Evolutionary conservation across 495 filamentous ascomycete species (phyloP).

Genomic region (Hamigera avellanea): DNA sequence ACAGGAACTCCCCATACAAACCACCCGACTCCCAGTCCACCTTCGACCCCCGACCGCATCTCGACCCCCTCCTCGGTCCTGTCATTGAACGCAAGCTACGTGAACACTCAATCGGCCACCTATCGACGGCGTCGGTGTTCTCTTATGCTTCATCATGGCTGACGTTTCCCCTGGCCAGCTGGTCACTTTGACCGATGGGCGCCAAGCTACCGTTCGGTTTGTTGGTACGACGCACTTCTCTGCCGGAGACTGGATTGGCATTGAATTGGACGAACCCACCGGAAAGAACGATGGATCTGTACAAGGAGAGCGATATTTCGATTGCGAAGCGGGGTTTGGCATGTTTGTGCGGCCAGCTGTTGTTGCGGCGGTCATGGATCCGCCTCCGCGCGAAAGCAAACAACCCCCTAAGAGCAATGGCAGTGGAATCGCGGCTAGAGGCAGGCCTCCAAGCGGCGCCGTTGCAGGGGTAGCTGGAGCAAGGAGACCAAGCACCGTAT

Average conservation of each 20-base stretch:
- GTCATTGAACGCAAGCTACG: too few species aligned
- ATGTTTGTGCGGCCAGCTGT: conserved; percentile 76
- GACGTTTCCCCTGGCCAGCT: conserved; percentile 39
- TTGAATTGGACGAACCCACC: conserved; percentile 71
- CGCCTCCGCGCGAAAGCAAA: conserved; percentile 36
- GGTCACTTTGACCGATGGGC: conserved; percentile 65
- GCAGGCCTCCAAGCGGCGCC: conserved; percentile 21
- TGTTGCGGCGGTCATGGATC: conserved; percentile 44
- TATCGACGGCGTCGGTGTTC: not conserved
- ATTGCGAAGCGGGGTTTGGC: conserved; percentile 65
- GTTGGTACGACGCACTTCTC: conserved; percentile 71
- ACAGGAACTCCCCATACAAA: conserved; percentile 1
- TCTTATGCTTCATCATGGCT: conserved; percentile 17
- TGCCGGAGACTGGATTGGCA: conserved; percentile 74
- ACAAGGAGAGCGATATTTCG: conserved; percentile 81
- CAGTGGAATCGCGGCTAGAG: conserved; percentile 14
- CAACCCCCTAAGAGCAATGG: conserved; percentile 16
- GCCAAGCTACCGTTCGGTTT: conserved; percentile 66
- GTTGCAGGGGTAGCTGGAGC: conserved; percentile 16
- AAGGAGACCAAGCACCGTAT: conserved; percentile 29
- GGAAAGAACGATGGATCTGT: conserved; percentile 96
- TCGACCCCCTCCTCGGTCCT: not conserved
- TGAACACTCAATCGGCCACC: conserved; percentile 2
- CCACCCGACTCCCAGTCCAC: not conserved
- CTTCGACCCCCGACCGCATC: not conserved